phyloP scores from a whole-genome alignment of 2,329 filamentous ascomycete species.

The Fusarium gaditjirri region DNA sequence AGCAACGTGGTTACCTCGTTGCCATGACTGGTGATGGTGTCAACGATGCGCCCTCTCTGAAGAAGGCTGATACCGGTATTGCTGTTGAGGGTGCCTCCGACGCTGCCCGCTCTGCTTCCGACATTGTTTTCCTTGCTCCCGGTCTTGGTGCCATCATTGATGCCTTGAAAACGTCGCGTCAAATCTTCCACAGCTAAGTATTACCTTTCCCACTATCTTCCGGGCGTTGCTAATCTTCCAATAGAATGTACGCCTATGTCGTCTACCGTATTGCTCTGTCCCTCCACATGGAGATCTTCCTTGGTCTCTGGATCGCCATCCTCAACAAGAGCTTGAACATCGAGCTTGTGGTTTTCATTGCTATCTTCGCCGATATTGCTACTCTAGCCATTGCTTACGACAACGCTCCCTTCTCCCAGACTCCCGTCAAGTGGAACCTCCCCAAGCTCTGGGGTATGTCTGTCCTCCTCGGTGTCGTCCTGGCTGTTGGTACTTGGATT shows the following conservation, averaged over 20 bases:
- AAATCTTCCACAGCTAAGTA: conserved; percentile 89
- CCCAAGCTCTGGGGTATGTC: conserved; percentile 96
- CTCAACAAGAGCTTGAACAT: conserved; percentile 87
- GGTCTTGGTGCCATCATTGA: conserved; percentile 94
- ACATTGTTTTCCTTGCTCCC: conserved; percentile 93
- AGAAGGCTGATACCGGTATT: conserved; percentile 97
- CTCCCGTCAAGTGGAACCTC: conserved; percentile 93
- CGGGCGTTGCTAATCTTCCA: background rate
- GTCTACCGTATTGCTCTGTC: conserved; percentile 95
- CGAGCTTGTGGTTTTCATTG: conserved; percentile 89
- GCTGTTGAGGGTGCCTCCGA: conserved; percentile 93
- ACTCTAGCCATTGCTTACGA: conserved; percentile 94
- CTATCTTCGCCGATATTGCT: conserved; percentile 93
- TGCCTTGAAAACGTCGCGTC: conserved; percentile 87
- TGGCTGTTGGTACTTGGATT: conserved; percentile 88
- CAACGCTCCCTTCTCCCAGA: conserved; percentile 86
- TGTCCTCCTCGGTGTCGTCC: conserved; percentile 81
- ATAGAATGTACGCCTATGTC: conserved; percentile 93
- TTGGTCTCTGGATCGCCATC: conserved; percentile 91
- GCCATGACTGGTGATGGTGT: conserved; percentile 98
- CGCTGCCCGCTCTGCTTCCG: conserved; percentile 88
- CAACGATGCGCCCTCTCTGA: conserved; percentile 91
- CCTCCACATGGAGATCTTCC: conserved; percentile 89
- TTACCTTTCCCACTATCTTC: no score
- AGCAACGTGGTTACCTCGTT: conserved; percentile 92